A percentile compares a stretch with the other conserved stretches of the same genome.
These are phyloP conservation scores for Hyaloscypha variabilis DNA, from an alignment of 495 filamentous ascomycete species.

Conservation along the genomic window DNA sequence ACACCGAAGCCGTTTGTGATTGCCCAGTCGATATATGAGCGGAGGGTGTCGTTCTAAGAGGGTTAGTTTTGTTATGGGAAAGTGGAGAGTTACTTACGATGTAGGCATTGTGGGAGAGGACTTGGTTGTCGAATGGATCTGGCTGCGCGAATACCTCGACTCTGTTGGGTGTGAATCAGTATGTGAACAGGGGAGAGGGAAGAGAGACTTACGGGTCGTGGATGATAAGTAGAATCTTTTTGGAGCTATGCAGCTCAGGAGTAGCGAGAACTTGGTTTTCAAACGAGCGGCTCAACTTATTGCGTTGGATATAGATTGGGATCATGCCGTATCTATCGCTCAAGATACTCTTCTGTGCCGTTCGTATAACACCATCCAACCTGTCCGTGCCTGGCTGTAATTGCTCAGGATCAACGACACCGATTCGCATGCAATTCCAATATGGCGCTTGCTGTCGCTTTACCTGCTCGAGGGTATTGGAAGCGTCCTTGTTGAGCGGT, in stretches of 20 bases:
- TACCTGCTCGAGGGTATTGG: slow-evolving; percentile 50
- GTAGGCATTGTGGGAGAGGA: slow-evolving; percentile 83
- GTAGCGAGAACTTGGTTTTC: slow-evolving; percentile 90
- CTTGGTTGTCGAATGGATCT: slow-evolving; percentile 65
- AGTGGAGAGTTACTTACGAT: slow-evolving; percentile 62
- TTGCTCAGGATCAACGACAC: slow-evolving; percentile 46
- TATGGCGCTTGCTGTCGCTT: slow-evolving; percentile 56
- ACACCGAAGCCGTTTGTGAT: slow-evolving; percentile 71
- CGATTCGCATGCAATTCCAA: slow-evolving; percentile 63
- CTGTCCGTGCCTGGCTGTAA: slow-evolving; percentile 35
- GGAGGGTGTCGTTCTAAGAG: slow-evolving; percentile 72
- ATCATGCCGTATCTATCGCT: slow-evolving; percentile 74
- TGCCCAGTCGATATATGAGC: slow-evolving; percentile 83
- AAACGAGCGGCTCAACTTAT: slow-evolving; percentile 73
- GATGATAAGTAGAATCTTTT: slow-evolving; percentile 71
- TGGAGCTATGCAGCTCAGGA: slow-evolving; percentile 39
- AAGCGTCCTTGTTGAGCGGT: slow-evolving; percentile 50
- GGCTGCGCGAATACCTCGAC: slow-evolving; percentile 72
- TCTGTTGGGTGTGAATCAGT: slow-evolving; percentile 38
- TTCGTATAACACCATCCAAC: slow-evolving; percentile 70
- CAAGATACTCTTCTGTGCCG: slow-evolving; percentile 69
- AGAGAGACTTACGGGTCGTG: slow-evolving; percentile 71
- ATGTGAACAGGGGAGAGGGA: neutral
- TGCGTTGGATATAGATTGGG: slow-evolving; percentile 71
- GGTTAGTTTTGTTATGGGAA: slow-evolving; percentile 41